Conservation (phyloP, 2,329 filamentous ascomycete species). For the Ampelomyces quisqualis region DNA sequence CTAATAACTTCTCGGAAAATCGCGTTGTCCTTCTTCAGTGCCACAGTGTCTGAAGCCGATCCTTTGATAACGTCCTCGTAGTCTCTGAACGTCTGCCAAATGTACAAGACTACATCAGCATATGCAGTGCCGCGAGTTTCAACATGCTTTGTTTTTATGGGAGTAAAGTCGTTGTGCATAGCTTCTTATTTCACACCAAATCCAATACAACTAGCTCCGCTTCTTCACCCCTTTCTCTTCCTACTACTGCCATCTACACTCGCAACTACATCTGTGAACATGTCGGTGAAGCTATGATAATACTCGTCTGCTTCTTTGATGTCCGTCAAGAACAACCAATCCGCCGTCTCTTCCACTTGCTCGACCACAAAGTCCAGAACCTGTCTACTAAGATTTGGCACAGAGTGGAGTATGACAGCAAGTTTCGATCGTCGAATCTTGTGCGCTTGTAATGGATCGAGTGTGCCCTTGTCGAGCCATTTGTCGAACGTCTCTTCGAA, state of each 20-base stretch:
- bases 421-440: constrained; percentile 23
- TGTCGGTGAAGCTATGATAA: constrained; percentile 29
- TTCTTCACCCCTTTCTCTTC: not conserved
- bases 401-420: constrained; percentile 30
- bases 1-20: too few species aligned
- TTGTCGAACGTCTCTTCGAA: constrained; percentile 38
- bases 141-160: too few species aligned
- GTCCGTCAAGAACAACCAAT: constrained; percentile 34
- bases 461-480: constrained; percentile 24
- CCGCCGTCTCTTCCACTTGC: constrained; percentile 32
- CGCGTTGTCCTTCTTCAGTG: too few species aligned
- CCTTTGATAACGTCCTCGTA: too few species aligned
- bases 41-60: too few species aligned
- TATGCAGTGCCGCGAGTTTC: too few species aligned
- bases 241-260: constrained; percentile 17
- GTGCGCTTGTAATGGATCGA: constrained; percentile 23
- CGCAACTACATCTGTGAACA: constrained; percentile 26
- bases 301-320: constrained; percentile 26
- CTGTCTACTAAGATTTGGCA: constrained; percentile 26
- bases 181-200: not conserved
- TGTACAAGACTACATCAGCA: too few species aligned
- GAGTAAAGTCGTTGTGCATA: too few species aligned
- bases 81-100: too few species aligned
- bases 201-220: too few species aligned
- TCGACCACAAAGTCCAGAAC: constrained; percentile 32